Percentiles rank a stretch among this genome's conserved stretches.
phyloP scores from a whole-genome alignment of 2,329 filamentous ascomycete species.

The Mollisia scopiformis region DNA sequence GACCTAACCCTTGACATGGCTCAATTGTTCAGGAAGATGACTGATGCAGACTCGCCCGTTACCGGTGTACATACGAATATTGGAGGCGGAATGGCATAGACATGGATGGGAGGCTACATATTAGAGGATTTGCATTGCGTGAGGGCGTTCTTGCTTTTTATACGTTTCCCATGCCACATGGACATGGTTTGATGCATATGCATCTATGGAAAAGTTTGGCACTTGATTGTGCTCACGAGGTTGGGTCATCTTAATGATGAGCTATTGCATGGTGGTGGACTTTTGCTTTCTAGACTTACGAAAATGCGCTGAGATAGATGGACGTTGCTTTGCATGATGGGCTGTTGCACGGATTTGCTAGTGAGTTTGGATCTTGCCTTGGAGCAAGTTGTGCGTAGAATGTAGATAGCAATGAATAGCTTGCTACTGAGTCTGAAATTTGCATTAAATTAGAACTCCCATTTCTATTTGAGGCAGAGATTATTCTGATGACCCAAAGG shows the following conservation, averaged over 20 bases:
- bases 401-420: neutral
- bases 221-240: neutral
- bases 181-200: neutral
- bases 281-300: neutral
- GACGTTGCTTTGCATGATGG: neutral
- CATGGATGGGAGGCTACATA: constrained; percentile 21
- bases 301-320: neutral
- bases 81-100: constrained; percentile 26
- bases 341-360: neutral
- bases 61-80: constrained; percentile 36
- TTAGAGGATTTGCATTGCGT: constrained; percentile 30
- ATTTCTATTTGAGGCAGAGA: too few relatives aligned
- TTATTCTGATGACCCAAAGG: too few relatives aligned
- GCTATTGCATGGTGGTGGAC: neutral
- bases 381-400: neutral
- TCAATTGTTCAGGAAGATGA: constrained; percentile 67
- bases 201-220: neutral
- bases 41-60: constrained; percentile 42
- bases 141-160: constrained; percentile 25
- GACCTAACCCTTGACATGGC: constrained; percentile 73
- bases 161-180: constrained; percentile 3
- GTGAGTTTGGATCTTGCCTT: neutral
- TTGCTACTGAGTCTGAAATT: neutral
- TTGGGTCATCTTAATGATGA: neutral
- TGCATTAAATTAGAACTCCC: too few relatives aligned